phyloP scores from a whole-genome alignment of 345 rosid species.

The Schrenkiella parvula region DNA sequence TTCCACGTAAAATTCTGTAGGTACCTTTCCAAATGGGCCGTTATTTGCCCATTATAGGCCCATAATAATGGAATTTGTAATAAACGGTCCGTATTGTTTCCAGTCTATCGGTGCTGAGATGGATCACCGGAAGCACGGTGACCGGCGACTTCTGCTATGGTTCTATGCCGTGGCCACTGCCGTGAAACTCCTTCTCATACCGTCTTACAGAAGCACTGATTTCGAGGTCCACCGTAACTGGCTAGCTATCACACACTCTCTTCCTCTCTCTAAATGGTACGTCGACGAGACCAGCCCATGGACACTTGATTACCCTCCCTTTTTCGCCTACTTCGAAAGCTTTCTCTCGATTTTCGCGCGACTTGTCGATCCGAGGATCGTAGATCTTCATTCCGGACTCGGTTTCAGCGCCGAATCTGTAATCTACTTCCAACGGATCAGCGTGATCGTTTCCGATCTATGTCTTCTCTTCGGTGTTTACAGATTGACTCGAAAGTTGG shows the following conservation, averaged over 20 bases:
- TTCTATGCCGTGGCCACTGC: constrained; percentile 50
- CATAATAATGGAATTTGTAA: background rate
- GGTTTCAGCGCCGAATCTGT: constrained; percentile 49
- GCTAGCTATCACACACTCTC: constrained; percentile 81
- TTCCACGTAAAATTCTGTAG: background rate
- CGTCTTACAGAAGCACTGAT: constrained; percentile 81
- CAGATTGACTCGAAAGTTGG: constrained; percentile 41
- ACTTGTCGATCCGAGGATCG: constrained; percentile 64
- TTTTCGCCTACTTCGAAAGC: constrained; percentile 68
- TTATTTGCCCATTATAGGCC: background rate
- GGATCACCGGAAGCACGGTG: constrained; percentile 3
- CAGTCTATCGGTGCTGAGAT: constrained; percentile 4
- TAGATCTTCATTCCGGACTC: constrained; percentile 55
- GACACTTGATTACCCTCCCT: constrained; percentile 95
- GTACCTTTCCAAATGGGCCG: background rate
- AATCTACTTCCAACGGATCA: constrained; percentile 61
- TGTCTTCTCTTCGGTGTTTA: constrained; percentile 53
- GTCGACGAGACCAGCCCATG: constrained; percentile 80
- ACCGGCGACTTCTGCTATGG: constrained; percentile 45
- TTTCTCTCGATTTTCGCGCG: constrained; percentile 54
- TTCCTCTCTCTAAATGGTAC: constrained; percentile 84
- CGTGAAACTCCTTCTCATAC: constrained; percentile 69
- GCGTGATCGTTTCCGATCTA: constrained; percentile 70
- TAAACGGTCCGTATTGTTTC: background rate
- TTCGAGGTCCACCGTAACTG: constrained; percentile 97